phyloP scores from a whole-genome alignment of 2,329 filamentous ascomycete species.

The Alternaria longipes region DNA sequence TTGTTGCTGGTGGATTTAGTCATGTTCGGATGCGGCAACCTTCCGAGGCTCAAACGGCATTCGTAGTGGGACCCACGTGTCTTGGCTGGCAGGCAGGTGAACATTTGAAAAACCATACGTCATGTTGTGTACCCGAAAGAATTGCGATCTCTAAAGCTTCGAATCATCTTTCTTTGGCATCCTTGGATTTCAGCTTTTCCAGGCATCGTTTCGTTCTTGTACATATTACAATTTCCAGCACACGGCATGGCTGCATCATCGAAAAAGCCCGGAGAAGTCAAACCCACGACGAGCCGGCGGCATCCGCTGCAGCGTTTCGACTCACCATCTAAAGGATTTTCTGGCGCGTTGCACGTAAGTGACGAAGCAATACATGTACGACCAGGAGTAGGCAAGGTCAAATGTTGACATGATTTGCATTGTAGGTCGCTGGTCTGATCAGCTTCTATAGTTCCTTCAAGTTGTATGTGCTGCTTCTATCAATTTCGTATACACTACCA shows the following conservation, averaged over 20 bases:
- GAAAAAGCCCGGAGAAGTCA: slow-evolving; percentile 7
- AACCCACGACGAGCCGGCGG: slow-evolving; percentile 41
- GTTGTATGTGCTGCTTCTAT: slow-evolving; percentile 37
- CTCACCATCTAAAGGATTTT: slow-evolving; percentile 71
- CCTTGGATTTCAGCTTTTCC: neutral
- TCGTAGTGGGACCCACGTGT: slow-evolving; percentile 21
- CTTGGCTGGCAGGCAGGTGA: slow-evolving; percentile 12
- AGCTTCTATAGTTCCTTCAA: slow-evolving; percentile 58
- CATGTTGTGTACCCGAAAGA: slow-evolving; percentile 12
- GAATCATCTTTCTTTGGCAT: neutral
- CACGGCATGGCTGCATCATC: slow-evolving; percentile 11
- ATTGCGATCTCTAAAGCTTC: neutral
- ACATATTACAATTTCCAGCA: neutral
- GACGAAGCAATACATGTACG: neutral
- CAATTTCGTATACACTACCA: neutral
- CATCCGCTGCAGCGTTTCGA: slow-evolving; percentile 73
- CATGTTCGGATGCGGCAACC: slow-evolving; percentile 12
- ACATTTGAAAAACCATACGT: slow-evolving; percentile 16
- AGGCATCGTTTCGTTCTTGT: neutral
- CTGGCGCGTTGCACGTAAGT: slow-evolving; percentile 67
- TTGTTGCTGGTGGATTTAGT: slow-evolving; percentile 6
- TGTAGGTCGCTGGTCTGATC: slow-evolving; percentile 51
- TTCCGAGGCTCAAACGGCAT: slow-evolving; percentile 21
- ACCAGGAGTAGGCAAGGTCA: neutral
- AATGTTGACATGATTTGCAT: neutral